Evolutionary conservation across 2,329 filamentous ascomycete genomes (phyloP).

Genomic region (Paradendryphiella salina): DNA sequence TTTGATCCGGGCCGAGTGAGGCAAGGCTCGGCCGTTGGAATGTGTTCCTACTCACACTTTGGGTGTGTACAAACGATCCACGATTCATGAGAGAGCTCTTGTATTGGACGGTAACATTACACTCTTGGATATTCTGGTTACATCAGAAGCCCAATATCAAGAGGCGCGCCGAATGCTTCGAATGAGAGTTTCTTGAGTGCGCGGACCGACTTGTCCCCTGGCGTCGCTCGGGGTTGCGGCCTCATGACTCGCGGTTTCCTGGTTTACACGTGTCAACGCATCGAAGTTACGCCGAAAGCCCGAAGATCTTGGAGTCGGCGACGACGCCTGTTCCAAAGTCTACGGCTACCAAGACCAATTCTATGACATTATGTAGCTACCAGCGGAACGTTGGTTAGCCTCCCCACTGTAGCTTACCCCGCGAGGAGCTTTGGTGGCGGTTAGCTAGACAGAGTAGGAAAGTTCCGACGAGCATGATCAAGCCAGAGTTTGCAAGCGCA

Average conservation of each 20-base stretch:
- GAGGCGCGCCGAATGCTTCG: neutral
- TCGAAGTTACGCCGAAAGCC: conserved; percentile 1
- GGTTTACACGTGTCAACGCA: conserved; percentile 7
- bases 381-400: conserved; percentile 13
- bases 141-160: neutral
- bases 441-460: conserved; percentile 9
- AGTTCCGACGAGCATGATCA: conserved; percentile 4
- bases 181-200: neutral
- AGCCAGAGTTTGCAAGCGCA: conserved; percentile 9
- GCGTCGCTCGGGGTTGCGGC: neutral
- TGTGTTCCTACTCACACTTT: neutral
- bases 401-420: conserved; percentile 11
- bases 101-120: neutral
- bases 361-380: neutral
- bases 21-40: neutral
- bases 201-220: neutral
- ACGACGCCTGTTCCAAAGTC: neutral
- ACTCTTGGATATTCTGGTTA: neutral
- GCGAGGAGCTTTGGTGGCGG: conserved; percentile 3
- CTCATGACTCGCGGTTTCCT: neutral
- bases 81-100: neutral
- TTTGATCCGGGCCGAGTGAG: conserved; percentile 1
- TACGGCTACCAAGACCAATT: conserved; percentile 3
- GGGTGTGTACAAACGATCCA: neutral
- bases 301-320: conserved; percentile 5